Evolutionary conservation across 768 basidiomycete genomes (phyloP).

Genomic region (Boletus subcaerulescens): DNA sequence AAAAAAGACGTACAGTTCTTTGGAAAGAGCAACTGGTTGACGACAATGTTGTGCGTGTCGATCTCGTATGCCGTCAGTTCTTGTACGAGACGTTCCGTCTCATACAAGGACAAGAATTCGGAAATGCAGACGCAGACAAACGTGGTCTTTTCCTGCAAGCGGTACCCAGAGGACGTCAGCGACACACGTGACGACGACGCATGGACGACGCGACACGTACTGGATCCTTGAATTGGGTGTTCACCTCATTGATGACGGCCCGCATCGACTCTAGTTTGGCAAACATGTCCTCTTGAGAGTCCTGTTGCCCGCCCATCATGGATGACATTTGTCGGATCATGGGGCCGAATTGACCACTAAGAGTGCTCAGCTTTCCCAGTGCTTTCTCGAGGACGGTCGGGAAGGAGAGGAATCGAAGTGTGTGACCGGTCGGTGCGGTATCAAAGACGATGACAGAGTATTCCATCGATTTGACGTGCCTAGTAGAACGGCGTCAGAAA

Average conservation of each 20-base stretch:
- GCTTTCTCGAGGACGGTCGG: constrained; percentile 97
- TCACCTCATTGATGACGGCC: constrained; percentile 95
- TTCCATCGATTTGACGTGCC: constrained; percentile 99
- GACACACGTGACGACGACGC: neutral
- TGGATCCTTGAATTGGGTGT: constrained; percentile 98
- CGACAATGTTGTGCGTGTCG: constrained; percentile 98
- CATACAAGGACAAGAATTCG: constrained; percentile 96
- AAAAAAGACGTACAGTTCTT: constrained; percentile 65
- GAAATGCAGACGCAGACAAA: constrained; percentile 99
- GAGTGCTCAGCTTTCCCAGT: constrained; percentile 85
- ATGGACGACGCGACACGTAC: constrained; percentile 43
- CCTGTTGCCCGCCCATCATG: constrained; percentile 92
- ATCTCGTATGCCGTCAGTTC: constrained; percentile 93
- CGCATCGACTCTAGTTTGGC: constrained; percentile 97
- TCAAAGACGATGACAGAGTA: constrained; percentile 99
- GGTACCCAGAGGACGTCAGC: neutral
- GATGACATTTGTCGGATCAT: constrained; percentile 96
- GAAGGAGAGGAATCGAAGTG: constrained; percentile 97
- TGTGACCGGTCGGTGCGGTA: constrained; percentile 98
- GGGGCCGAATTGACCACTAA: constrained; percentile 94
- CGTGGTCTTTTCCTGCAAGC: constrained; percentile 87
- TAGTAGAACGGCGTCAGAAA: constrained; percentile 30
- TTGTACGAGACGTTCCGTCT: constrained; percentile 97
- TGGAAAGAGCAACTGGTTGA: constrained; percentile 95
- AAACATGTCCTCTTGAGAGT: constrained; percentile 97